Conservation (phyloP, 2,329 filamentous ascomycete species). For the Trichoderma koningii region DNA sequence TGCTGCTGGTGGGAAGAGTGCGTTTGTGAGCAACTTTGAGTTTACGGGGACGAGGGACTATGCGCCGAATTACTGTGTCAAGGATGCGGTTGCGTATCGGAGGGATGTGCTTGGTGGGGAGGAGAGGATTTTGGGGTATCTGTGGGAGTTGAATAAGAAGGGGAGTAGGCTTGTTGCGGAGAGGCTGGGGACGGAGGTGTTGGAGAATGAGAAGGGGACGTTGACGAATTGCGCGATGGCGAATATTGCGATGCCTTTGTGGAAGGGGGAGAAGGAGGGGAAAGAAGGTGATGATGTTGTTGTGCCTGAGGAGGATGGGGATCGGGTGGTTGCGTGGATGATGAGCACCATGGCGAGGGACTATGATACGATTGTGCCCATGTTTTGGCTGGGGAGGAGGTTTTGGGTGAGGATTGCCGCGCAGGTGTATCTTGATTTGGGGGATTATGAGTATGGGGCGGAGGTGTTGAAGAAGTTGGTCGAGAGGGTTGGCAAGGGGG, state of each 20-base stretch:
- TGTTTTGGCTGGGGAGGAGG: conserved; percentile 60
- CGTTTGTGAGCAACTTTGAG: conserved; percentile 72
- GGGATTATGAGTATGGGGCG: conserved; percentile 74
- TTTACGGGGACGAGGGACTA: conserved; percentile 77
- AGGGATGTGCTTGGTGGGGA: conserved; percentile 72
- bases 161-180: conserved; percentile 64
- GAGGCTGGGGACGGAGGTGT: conserved; percentile 67
- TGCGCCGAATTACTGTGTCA: conserved; percentile 69
- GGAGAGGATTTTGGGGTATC: conserved; percentile 65
- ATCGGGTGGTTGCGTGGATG: conserved; percentile 59
- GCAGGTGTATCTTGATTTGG: conserved; percentile 79
- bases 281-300: conserved; percentile 36
- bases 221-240: conserved; percentile 68
- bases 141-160: conserved; percentile 60
- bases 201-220: conserved; percentile 66
- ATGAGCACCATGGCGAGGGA: conserved; percentile 54
- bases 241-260: conserved; percentile 73
- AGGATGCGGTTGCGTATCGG: conserved; percentile 72
- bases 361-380: conserved; percentile 71
- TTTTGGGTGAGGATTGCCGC: conserved; percentile 76
- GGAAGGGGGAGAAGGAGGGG: conserved; percentile 34
- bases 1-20: conserved; percentile 46
- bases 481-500: conserved; percentile 44
- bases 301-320: conserved; percentile 38
- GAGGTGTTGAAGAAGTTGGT: conserved; percentile 55